A percentile compares a stretch with the other conserved stretches of the same genome.
phyloP scores from a whole-genome alignment of 139 green algal species.

The Limnomonas spitsbergensis region DNA sequence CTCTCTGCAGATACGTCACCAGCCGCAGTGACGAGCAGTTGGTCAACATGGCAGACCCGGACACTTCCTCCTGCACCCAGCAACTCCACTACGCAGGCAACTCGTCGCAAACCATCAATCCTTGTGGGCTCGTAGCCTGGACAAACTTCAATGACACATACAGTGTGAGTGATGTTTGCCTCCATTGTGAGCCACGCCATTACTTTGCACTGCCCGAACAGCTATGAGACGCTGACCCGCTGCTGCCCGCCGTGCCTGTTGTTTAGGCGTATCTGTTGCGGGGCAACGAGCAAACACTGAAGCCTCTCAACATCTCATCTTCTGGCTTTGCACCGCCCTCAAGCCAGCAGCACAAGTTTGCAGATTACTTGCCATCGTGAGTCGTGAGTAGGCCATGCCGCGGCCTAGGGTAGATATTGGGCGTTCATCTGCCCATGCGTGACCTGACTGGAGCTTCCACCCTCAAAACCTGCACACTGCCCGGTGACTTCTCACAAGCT shows the following conservation, averaged over 20 bases:
- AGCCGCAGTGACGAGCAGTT: slow-evolving; percentile 76
- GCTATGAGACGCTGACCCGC: not conserved
- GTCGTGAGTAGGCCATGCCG: too few relatives aligned
- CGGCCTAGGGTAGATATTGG: too few relatives aligned
- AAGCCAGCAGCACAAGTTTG: not conserved
- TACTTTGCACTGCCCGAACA: too few relatives aligned
- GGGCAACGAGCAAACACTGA: not conserved
- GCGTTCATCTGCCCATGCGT: too few relatives aligned
- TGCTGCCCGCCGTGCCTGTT: not conserved
- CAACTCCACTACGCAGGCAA: slow-evolving; percentile 30
- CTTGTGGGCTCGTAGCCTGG: slow-evolving; percentile 90
- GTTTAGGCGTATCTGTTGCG: not conserved
- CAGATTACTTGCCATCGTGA: not conserved
- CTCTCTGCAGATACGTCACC: slow-evolving; percentile 68
- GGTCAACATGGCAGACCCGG: slow-evolving; percentile 19
- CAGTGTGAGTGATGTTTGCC: slow-evolving; percentile 14
- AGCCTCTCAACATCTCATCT: not conserved
- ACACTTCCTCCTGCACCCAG: slow-evolving; percentile 57
- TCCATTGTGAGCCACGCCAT: not conserved
- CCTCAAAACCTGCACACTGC: too few relatives aligned
- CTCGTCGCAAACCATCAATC: slow-evolving; percentile 61
- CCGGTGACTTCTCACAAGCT: too few relatives aligned
- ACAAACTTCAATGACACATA: slow-evolving; percentile 94
- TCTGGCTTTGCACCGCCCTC: not conserved
- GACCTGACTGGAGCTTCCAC: too few relatives aligned